phyloP scores from a whole-genome alignment of 768 basidiomycete species.

The Serendipita sp. region DNA sequence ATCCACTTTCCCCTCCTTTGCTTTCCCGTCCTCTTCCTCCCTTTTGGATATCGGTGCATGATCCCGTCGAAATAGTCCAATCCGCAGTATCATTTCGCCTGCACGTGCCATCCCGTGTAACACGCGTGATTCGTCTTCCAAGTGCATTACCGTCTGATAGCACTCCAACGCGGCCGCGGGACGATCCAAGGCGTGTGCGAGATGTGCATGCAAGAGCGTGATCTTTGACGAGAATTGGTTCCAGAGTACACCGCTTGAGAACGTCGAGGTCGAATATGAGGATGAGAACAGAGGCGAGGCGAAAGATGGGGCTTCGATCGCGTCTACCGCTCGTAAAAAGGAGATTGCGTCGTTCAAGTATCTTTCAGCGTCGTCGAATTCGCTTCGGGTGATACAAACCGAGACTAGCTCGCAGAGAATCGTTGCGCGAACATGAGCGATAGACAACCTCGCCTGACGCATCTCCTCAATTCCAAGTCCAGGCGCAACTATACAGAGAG shows the following conservation, averaged over 20 bases:
- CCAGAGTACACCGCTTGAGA: constrained; percentile 27
- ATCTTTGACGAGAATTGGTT: constrained; percentile 41
- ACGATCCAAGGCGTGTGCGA: constrained; percentile 49
- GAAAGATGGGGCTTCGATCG: background rate
- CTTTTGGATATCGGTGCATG: background rate
- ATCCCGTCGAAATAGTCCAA: constrained; percentile 24
- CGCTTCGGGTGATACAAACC: constrained; percentile 47
- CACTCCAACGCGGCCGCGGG: constrained; percentile 38
- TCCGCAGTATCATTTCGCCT: constrained; percentile 33
- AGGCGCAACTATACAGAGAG: background rate
- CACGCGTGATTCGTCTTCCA: constrained; percentile 28
- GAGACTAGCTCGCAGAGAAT: constrained; percentile 52
- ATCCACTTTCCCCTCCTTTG: no score
- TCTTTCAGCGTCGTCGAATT: constrained; percentile 43
- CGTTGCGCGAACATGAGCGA: constrained; percentile 48
- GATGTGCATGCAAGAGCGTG: constrained; percentile 51
- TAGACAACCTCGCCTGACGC: background rate
- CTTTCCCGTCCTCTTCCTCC: no score
- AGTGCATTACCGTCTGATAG: constrained; percentile 43
- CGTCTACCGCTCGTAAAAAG: background rate
- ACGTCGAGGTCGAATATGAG: no score
- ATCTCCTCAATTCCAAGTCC: background rate
- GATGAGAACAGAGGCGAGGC: background rate
- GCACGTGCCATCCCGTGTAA: constrained; percentile 33
- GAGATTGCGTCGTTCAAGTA: background rate